A percentile compares a stretch with the other conserved stretches of the same genome.
phyloP scores from a whole-genome alignment of 2,329 filamentous ascomycete species.

The Colletotrichum orbiculare region DNA sequence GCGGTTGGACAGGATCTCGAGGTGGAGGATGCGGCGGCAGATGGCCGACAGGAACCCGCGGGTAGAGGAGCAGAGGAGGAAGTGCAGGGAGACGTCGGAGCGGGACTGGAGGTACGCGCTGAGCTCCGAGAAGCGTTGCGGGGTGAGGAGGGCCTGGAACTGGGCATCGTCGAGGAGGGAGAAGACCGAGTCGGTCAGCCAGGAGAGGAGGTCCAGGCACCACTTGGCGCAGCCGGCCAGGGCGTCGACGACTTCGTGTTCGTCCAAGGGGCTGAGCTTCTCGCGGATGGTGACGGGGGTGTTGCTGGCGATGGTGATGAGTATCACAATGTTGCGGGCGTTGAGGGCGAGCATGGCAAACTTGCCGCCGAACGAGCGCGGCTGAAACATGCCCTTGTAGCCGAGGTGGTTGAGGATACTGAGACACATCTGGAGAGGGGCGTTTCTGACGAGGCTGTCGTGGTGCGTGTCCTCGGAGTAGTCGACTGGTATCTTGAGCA shows the following conservation, averaged over 20 bases:
- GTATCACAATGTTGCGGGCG: conserved; percentile 75
- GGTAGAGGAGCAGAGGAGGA: conserved; percentile 79
- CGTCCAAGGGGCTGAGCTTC: conserved; percentile 69
- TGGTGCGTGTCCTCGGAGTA: conserved; percentile 81
- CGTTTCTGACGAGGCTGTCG: conserved; percentile 79
- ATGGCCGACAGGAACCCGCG: conserved; percentile 77
- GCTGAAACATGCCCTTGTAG: conserved; percentile 71
- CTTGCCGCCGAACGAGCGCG: conserved; percentile 76
- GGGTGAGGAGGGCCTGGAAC: conserved; percentile 62
- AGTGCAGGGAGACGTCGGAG: conserved; percentile 69
- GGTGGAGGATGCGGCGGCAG: conserved; percentile 71
- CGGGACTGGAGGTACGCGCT: conserved; percentile 62
- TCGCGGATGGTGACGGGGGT: conserved; percentile 64
- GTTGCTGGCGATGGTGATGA: conserved; percentile 73
- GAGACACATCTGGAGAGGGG: conserved; percentile 78
- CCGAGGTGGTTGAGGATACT: conserved; percentile 84
- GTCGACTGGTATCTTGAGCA: conserved; percentile 80
- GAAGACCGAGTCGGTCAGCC: conserved; percentile 70
- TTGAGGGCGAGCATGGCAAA: conserved; percentile 81
- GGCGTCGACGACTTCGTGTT: conserved; percentile 78
- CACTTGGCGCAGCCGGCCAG: conserved; percentile 82
- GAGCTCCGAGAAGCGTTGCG: conserved; percentile 60
- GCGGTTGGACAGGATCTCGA: conserved; percentile 61
- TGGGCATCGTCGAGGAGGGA: conserved; percentile 62
- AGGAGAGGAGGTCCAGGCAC: conserved; percentile 77